These are phyloP conservation scores for Aspergillus clavatus DNA, from an alignment of 2,329 filamentous ascomycete genomes.

Conservation along the genomic window DNA sequence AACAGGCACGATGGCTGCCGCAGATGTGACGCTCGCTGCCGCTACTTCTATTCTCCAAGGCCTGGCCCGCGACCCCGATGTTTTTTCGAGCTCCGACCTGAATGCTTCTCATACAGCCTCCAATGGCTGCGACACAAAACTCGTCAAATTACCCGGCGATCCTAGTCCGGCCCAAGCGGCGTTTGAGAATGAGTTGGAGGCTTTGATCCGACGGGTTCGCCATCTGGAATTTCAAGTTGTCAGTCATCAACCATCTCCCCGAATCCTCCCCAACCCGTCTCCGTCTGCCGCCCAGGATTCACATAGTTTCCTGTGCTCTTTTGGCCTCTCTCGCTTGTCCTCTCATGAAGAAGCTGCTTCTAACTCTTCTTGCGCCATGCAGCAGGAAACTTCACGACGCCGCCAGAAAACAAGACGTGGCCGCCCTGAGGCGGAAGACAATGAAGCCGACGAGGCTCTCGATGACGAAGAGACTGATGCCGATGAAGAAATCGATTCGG, in stretches of 20 bases:
- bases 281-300: slow-evolving; percentile 53
- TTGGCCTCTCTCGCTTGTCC: slow-evolving; percentile 31
- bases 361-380: slow-evolving; percentile 29
- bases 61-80: slow-evolving; percentile 40
- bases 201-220: slow-evolving; percentile 71
- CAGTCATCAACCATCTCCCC: slow-evolving; percentile 54
- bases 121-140: slow-evolving; percentile 49
- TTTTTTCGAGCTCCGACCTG: slow-evolving; percentile 34
- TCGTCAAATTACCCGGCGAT: slow-evolving; percentile 70
- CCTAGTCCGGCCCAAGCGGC: slow-evolving; percentile 69
- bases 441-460: slow-evolving; percentile 25
- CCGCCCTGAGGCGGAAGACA: slow-evolving; percentile 28
- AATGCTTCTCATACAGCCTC: slow-evolving; percentile 28
- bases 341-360: slow-evolving; percentile 33
- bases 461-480: slow-evolving; percentile 34
- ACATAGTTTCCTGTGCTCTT: slow-evolving; percentile 28
- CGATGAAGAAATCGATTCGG: slow-evolving; percentile 51
- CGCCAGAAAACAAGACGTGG: slow-evolving; percentile 35
- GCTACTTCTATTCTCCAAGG: slow-evolving; percentile 44
- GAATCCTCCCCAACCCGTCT: slow-evolving; percentile 68
- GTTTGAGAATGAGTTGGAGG: slow-evolving; percentile 77
- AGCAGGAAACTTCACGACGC: slow-evolving; percentile 36
- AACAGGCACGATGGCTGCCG: slow-evolving; percentile 42
- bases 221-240: slow-evolving; percentile 75
- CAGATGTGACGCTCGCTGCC: slow-evolving; percentile 46